Conservation (phyloP, 2,329 filamentous ascomycete species). For the Calycina marina region DNA sequence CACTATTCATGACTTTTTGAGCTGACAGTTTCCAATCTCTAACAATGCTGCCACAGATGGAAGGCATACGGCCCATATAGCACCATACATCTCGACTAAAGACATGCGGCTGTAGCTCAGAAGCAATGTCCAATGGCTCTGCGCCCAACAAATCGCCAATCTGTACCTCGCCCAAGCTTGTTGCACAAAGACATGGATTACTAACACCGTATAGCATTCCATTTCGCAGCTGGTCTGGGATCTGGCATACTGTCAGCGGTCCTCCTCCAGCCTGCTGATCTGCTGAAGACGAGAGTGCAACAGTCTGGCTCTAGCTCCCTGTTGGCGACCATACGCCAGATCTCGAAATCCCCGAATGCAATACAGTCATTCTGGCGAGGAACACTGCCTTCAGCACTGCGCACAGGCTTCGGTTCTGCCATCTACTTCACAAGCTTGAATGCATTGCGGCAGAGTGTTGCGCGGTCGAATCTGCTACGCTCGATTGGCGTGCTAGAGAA, state of each 20-base stretch:
- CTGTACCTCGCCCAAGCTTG: slow-evolving; percentile 23
- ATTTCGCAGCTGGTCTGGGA: slow-evolving; percentile 76
- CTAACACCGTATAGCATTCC: slow-evolving; percentile 42
- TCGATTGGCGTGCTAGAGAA: slow-evolving; percentile 18
- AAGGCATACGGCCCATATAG: not conserved
- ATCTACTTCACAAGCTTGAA: slow-evolving; percentile 90
- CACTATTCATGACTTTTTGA: no score
- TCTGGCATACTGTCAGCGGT: slow-evolving; percentile 82
- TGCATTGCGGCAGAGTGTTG: slow-evolving; percentile 56
- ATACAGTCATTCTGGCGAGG: slow-evolving; percentile 78
- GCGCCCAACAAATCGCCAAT: slow-evolving; percentile 33
- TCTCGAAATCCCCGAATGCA: slow-evolving; percentile 46
- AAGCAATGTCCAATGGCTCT: slow-evolving; percentile 35
- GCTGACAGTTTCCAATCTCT: no score
- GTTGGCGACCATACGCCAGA: slow-evolving; percentile 49
- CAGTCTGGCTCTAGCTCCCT: slow-evolving; percentile 65
- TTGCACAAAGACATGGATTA: not conserved
- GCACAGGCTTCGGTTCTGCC: slow-evolving; percentile 83
- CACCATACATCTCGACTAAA: not conserved
- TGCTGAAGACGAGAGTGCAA: slow-evolving; percentile 92
- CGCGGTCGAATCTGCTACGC: slow-evolving; percentile 28
- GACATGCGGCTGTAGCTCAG: slow-evolving; percentile 2
- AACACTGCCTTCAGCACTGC: slow-evolving; percentile 79
- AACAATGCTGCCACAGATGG: no score
- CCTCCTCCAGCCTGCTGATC: slow-evolving; percentile 84